These are phyloP conservation scores for Polychytrium aggregatum DNA, from an alignment of 192 early-diverging fungal species.

Conservation along the genomic window DNA sequence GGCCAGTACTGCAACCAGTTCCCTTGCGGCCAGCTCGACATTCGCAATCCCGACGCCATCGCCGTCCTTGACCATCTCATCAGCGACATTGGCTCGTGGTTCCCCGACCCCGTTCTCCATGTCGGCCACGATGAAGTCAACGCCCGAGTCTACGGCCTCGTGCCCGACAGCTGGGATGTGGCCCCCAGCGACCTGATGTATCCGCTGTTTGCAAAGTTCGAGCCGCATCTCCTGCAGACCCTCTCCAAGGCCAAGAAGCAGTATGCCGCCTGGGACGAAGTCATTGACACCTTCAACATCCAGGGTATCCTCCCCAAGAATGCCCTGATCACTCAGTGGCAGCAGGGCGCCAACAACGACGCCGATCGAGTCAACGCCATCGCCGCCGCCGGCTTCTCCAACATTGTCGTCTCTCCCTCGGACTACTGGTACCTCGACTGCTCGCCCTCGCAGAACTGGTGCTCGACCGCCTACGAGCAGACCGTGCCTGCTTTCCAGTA, in stretches of 20 bases:
- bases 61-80: constrained; percentile 52
- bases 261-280: too few relatives aligned
- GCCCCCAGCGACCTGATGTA: too few relatives aligned
- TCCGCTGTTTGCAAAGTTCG: too few relatives aligned
- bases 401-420: constrained; percentile 12
- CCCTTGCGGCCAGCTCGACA: constrained; percentile 68
- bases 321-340: constrained; percentile 53
- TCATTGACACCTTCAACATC: background rate
- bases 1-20: constrained; percentile 46
- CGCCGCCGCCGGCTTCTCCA: background rate
- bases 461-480: constrained; percentile 18
- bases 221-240: too few relatives aligned
- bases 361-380: constrained; percentile 1
- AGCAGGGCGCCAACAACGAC: constrained; percentile 60
- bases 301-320: constrained; percentile 17
- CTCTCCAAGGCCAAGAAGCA: too few relatives aligned
- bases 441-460: constrained; percentile 12
- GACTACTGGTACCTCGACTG: too few relatives aligned
- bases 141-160: constrained; percentile 1
- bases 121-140: constrained; percentile 40
- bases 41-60: constrained; percentile 41
- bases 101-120: constrained; percentile 63
- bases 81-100: constrained; percentile 50
- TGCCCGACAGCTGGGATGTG: background rate
- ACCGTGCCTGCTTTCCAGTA: too few relatives aligned